Percentiles rank a stretch among this genome's conserved stretches.
Conservation (phyloP, 2,329 filamentous ascomycete species). For the Talaromyces albobiverticillius region DNA sequence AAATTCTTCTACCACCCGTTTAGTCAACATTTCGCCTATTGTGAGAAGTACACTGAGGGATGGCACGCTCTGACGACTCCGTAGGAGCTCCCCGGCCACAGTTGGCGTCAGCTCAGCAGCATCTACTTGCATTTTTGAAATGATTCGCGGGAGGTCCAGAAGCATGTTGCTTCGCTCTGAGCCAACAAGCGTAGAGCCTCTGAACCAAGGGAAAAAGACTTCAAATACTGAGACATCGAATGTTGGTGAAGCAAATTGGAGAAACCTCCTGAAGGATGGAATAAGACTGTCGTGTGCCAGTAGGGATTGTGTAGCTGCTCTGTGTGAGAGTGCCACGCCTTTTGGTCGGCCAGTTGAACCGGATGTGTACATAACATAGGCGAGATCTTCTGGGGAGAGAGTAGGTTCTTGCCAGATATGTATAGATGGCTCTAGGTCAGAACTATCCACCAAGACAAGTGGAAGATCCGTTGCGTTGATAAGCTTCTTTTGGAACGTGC, state of each 20-base stretch:
- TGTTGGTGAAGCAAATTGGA: slow-evolving; percentile 88
- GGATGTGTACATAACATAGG: slow-evolving; percentile 93
- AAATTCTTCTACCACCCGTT: slow-evolving; percentile 74
- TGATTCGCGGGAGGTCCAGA: slow-evolving; percentile 67
- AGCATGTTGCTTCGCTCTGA: slow-evolving; percentile 69
- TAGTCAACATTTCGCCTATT: slow-evolving; percentile 89
- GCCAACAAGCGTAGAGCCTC: slow-evolving; percentile 70
- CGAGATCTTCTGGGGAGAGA: slow-evolving; percentile 46
- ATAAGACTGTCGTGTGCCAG: slow-evolving; percentile 78
- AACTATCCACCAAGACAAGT: slow-evolving; percentile 23
- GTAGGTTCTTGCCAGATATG: slow-evolving; percentile 7
- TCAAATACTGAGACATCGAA: slow-evolving; percentile 96
- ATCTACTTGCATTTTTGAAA: slow-evolving; percentile 67
- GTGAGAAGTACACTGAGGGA: slow-evolving; percentile 70
- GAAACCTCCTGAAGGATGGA: slow-evolving; percentile 71
- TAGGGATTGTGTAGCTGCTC: slow-evolving; percentile 75
- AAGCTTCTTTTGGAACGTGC: slow-evolving; percentile 21
- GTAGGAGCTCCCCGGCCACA: slow-evolving; percentile 74
- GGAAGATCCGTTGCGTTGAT: slow-evolving; percentile 19
- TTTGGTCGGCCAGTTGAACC: slow-evolving; percentile 88
- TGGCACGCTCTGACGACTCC: slow-evolving; percentile 65
- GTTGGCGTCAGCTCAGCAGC: slow-evolving; percentile 88
- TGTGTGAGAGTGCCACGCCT: slow-evolving; percentile 78
- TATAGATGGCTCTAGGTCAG: slow-evolving; percentile 9
- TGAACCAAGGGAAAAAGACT: slow-evolving; percentile 81